phyloP scores from a whole-genome alignment of 495 filamentous ascomycete genomes.

The Penicillium tannophilum region DNA sequence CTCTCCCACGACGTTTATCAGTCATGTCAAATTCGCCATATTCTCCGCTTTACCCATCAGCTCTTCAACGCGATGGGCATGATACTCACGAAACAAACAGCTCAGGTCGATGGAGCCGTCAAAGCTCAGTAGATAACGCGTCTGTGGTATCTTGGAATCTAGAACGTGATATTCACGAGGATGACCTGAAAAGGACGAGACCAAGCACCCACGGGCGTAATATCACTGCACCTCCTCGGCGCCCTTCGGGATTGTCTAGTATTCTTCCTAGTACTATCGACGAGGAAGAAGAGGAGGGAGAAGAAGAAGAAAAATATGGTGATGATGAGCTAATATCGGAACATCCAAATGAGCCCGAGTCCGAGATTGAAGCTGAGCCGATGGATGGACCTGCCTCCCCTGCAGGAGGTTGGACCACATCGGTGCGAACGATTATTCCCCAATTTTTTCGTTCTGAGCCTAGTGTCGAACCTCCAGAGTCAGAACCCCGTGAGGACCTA shows the following conservation, averaged over 20 bases:
- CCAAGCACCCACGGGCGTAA: constrained; percentile 36
- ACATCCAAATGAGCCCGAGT: constrained; percentile 2
- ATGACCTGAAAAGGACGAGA: constrained; percentile 41
- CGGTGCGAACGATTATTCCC: constrained; percentile 33
- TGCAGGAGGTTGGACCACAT: constrained; percentile 19
- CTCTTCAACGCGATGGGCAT: constrained; percentile 26
- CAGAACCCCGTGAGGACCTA: constrained; percentile 7
- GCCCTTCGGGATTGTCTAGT: constrained; percentile 39
- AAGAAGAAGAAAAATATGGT: constrained; percentile 21
- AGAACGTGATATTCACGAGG: constrained; percentile 48
- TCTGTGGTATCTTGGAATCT: constrained; percentile 42
- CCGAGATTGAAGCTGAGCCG: constrained; percentile 1
- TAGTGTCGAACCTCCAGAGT: neutral
- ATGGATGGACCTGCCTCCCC: neutral
- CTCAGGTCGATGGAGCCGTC: constrained; percentile 24
- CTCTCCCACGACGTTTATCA: constrained; percentile 26
- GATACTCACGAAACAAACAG: constrained; percentile 22
- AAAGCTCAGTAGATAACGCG: constrained; percentile 37
- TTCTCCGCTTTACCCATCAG: constrained; percentile 38
- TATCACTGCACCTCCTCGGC: constrained; percentile 45
- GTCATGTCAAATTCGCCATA: constrained; percentile 14
- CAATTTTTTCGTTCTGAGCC: constrained; percentile 8
- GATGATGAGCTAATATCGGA: constrained; percentile 28
- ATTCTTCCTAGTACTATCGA: constrained; percentile 30
- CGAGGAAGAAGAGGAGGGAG: constrained; percentile 28